phyloP scores from a whole-genome alignment of 129 eudicot species.

The Flaveria ramosissima region DNA sequence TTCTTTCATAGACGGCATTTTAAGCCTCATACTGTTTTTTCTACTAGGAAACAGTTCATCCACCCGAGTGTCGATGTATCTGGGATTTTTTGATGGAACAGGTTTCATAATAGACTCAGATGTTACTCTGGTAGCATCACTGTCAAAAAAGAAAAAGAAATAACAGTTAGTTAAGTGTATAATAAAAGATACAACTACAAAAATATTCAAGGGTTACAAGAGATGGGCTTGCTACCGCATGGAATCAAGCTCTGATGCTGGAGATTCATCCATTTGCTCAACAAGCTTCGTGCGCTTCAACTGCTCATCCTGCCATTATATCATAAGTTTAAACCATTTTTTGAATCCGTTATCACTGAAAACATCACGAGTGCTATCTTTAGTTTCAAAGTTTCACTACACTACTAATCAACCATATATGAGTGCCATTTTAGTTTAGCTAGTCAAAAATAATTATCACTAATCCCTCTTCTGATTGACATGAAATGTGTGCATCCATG shows the following conservation, averaged over 20 bases:
- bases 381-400: background rate
- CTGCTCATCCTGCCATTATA: conserved; percentile 65
- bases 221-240: conserved; percentile 31
- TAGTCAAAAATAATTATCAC: background rate
- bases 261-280: conserved; percentile 47
- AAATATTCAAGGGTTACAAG: background rate
- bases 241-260: conserved; percentile 25
- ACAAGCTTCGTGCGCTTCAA: conserved; percentile 46
- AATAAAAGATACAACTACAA: background rate
- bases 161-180: background rate
- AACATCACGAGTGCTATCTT: background rate
- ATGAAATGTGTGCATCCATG: conserved; percentile 7
- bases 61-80: conserved; percentile 57
- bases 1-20: conserved; percentile 42
- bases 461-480: background rate
- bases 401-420: background rate
- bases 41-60: conserved; percentile 60
- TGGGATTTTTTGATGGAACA: conserved; percentile 52
- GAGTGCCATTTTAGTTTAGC: background rate
- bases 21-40: conserved; percentile 48
- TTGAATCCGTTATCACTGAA: background rate
- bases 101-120: conserved; percentile 36
- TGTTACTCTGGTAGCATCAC: conserved; percentile 37
- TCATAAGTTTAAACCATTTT: background rate
- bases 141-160: background rate